Evolutionary conservation across 495 filamentous ascomycete species (phyloP).

Genomic region (Hypoxylon rickii): DNA sequence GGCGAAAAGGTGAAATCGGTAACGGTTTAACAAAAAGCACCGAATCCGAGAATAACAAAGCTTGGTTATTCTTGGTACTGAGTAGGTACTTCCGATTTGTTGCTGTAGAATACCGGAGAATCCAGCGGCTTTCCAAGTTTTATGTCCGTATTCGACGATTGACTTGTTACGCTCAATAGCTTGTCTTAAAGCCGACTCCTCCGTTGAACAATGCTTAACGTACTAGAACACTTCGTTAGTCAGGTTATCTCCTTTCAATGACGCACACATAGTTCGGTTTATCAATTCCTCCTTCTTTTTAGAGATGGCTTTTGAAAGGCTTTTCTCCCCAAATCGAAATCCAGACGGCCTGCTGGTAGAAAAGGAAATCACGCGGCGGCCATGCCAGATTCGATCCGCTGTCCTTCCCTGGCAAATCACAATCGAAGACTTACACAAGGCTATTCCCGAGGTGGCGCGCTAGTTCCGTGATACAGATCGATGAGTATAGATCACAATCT

Average conservation of each 20-base stretch:
- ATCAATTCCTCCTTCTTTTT: too few relatives aligned
- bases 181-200: neutral
- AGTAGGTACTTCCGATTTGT: slow-evolving; percentile 25
- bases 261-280: too few relatives aligned
- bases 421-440: slow-evolving; percentile 24
- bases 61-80: too few relatives aligned
- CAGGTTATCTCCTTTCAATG: neutral
- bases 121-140: slow-evolving; percentile 1
- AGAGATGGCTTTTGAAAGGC: too few relatives aligned
- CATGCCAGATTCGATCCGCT: too few relatives aligned
- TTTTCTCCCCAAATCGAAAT: too few relatives aligned
- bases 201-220: too few relatives aligned
- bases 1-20: neutral
- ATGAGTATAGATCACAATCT: slow-evolving; percentile 14
- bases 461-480: slow-evolving; percentile 20
- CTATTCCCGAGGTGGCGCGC: slow-evolving; percentile 4
- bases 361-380: too few relatives aligned
- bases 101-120: neutral
- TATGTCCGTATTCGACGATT: slow-evolving; percentile 11
- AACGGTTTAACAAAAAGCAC: slow-evolving; percentile 13
- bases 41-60: slow-evolving; percentile 19
- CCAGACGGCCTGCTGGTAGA: too few relatives aligned
- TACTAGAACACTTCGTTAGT: slow-evolving; percentile 19
- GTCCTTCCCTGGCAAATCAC: slow-evolving; percentile 20
- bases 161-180: too few relatives aligned